phyloP scores from a whole-genome alignment of 2,329 filamentous ascomycete genomes.

The Ascocoryne sarcoides region DNA sequence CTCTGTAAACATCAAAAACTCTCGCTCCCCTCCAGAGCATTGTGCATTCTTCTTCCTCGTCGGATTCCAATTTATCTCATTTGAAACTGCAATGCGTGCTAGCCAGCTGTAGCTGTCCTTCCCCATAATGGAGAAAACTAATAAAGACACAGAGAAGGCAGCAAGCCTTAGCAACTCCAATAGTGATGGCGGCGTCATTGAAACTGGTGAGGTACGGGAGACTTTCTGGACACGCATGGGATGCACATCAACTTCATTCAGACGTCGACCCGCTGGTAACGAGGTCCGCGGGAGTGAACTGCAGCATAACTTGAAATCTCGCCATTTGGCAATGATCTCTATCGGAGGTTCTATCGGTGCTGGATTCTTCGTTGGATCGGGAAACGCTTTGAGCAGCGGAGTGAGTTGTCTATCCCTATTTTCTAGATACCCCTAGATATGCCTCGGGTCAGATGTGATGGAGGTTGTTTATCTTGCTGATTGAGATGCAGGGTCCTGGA shows the following conservation, averaged over 20 bases:
- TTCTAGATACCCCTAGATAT: background rate
- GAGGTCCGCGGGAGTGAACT: too few species aligned
- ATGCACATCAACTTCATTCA: slow-evolving; percentile 32
- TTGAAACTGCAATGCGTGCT: too few species aligned
- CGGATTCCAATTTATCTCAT: too few species aligned
- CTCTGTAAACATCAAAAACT: too few species aligned
- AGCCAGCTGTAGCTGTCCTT: too few species aligned
- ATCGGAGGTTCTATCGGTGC: slow-evolving; percentile 66
- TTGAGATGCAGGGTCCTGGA: slow-evolving; percentile 36
- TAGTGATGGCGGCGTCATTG: slow-evolving; percentile 1
- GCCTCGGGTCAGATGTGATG: background rate
- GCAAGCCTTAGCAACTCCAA: too few species aligned
- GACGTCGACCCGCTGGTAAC: slow-evolving; percentile 23
- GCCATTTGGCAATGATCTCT: slow-evolving; percentile 94
- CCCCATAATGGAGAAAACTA: too few species aligned
- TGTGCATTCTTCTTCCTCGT: too few species aligned
- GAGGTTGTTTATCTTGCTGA: slow-evolving; percentile 1
- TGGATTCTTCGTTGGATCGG: slow-evolving; percentile 60
- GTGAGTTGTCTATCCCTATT: slow-evolving; percentile 32
- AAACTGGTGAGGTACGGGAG: slow-evolving; percentile 22
- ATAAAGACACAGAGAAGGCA: too few species aligned
- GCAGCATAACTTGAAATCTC: slow-evolving; percentile 68
- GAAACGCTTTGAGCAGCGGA: slow-evolving; percentile 22
- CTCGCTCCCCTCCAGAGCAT: too few species aligned
- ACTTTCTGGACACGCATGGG: slow-evolving; percentile 33